A percentile compares a stretch with the other conserved stretches of the same genome.
These are phyloP conservation scores for Trichomonascaceae sp. DNA, from an alignment of 1,139 yeast genomes.

Conservation along the genomic window DNA sequence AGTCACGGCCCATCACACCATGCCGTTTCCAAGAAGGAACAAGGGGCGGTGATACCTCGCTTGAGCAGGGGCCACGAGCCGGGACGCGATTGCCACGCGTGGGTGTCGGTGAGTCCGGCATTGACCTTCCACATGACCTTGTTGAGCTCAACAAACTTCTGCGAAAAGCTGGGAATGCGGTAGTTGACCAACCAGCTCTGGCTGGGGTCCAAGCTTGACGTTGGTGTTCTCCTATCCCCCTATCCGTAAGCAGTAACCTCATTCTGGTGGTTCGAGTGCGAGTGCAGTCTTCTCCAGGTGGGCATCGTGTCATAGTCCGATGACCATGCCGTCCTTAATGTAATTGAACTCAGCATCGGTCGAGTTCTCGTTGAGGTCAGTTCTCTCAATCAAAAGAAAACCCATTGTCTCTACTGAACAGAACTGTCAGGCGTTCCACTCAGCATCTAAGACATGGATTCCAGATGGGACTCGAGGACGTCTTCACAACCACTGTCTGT, in stretches of 20 bases:
- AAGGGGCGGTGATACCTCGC: slow-evolving; percentile 84
- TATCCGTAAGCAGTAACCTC: slow-evolving; percentile 89
- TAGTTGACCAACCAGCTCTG: slow-evolving; percentile 53
- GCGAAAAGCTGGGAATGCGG: slow-evolving; percentile 46
- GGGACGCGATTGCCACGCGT: slow-evolving; percentile 81
- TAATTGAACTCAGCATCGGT: slow-evolving; percentile 28
- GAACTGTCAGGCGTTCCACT: too few species aligned
- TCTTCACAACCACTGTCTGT: too few species aligned
- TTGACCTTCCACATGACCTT: slow-evolving; percentile 86
- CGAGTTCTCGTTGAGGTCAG: slow-evolving; percentile 12
- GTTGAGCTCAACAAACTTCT: slow-evolving; percentile 69
- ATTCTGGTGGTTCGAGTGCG: slow-evolving; percentile 95
- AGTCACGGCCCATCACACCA: slow-evolving; percentile 81
- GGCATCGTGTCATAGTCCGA: slow-evolving; percentile 61
- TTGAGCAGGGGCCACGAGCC: slow-evolving; percentile 75
- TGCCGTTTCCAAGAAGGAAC: slow-evolving; percentile 81
- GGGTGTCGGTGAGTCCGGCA: slow-evolving; percentile 72
- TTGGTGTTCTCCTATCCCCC: slow-evolving; percentile 56
- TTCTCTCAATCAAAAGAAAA: slow-evolving; percentile 18
- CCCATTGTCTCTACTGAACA: too few species aligned
- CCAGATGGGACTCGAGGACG: too few species aligned
- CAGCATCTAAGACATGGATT: too few species aligned
- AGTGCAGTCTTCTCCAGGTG: slow-evolving; percentile 75
- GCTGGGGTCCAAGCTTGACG: slow-evolving; percentile 27
- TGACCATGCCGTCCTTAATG: slow-evolving; percentile 61